Percentiles rank a stretch among this genome's conserved stretches.
Evolutionary conservation across 2,329 filamentous ascomycete genomes (phyloP).

Genomic region (Penicillium sp.): DNA sequence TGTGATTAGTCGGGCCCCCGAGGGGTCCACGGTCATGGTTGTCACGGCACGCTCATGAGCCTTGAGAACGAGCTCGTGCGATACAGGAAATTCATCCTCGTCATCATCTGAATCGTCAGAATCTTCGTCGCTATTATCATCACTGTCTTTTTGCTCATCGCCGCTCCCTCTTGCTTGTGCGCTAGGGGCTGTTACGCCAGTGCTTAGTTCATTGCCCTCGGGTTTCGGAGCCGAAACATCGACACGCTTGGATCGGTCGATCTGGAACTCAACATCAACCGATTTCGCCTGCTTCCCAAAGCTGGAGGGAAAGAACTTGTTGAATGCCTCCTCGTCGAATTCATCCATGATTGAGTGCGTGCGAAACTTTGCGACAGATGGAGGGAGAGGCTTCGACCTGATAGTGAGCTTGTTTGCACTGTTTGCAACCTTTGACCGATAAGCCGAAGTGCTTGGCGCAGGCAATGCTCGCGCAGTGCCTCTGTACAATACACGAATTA

Average conservation of each 20-base stretch:
- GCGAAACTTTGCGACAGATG: conserved; percentile 7
- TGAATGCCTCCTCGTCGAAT: conserved; percentile 49
- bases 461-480: neutral
- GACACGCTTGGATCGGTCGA: conserved; percentile 71
- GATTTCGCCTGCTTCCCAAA: conserved; percentile 81
- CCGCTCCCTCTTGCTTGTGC: conserved; percentile 25
- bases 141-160: conserved; percentile 34
- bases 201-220: conserved; percentile 27
- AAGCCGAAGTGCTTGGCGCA: neutral
- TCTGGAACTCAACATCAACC: conserved; percentile 74
- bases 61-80: conserved; percentile 89
- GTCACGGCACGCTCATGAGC: conserved; percentile 89
- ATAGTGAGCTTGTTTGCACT: conserved; percentile 29
- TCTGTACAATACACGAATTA: neutral
- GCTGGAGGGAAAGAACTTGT: conserved; percentile 69
- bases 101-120: conserved; percentile 60
- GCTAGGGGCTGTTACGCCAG: conserved; percentile 25
- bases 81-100: conserved; percentile 85
- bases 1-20: conserved; percentile 82
- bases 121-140: conserved; percentile 48
- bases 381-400: conserved; percentile 11
- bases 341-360: conserved; percentile 37
- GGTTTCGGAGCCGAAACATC: conserved; percentile 41
- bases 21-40: conserved; percentile 77
- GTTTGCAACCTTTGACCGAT: conserved; percentile 23